phyloP scores from a whole-genome alignment of 192 early-diverging fungal species.

The Entomortierella parvispora region DNA sequence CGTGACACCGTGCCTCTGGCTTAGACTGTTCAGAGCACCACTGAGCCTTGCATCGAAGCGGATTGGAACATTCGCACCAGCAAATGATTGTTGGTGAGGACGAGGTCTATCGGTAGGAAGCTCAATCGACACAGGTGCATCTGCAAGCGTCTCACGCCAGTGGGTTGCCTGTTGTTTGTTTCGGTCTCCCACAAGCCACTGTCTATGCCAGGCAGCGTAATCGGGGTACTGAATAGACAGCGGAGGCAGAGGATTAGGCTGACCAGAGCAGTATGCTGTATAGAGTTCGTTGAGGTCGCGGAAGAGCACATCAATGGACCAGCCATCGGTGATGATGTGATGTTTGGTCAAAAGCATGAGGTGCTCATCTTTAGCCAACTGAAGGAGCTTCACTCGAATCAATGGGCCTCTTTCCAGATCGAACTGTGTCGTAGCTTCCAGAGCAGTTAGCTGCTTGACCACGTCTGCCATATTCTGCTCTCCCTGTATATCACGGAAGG shows the following conservation, averaged over 20 bases:
- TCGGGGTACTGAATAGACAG: slow-evolving; percentile 4
- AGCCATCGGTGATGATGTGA: slow-evolving; percentile 10
- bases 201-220: slow-evolving; percentile 4
- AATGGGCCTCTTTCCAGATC: too few relatives aligned
- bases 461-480: too few relatives aligned
- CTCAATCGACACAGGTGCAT: not conserved
- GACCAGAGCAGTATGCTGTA: slow-evolving; percentile 1
- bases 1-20: not conserved
- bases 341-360: too few relatives aligned
- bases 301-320: not conserved
- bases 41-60: not conserved
- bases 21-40: not conserved
- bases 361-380: too few relatives aligned
- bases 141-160: not conserved
- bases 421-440: too few relatives aligned
- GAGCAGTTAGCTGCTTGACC: too few relatives aligned
- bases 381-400: too few relatives aligned
- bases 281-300: slow-evolving; percentile 7
- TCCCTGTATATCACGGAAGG: too few relatives aligned
- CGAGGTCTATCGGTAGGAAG: slow-evolving; percentile 4
- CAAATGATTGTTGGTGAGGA: slow-evolving; percentile 2
- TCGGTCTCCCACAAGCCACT: slow-evolving; percentile 1
- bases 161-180: not conserved
- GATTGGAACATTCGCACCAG: not conserved
- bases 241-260: slow-evolving; percentile 2